These are phyloP conservation scores for Hortiboletus flavorubellus DNA, from an alignment of 768 basidiomycete genomes.

Conservation along the genomic window DNA sequence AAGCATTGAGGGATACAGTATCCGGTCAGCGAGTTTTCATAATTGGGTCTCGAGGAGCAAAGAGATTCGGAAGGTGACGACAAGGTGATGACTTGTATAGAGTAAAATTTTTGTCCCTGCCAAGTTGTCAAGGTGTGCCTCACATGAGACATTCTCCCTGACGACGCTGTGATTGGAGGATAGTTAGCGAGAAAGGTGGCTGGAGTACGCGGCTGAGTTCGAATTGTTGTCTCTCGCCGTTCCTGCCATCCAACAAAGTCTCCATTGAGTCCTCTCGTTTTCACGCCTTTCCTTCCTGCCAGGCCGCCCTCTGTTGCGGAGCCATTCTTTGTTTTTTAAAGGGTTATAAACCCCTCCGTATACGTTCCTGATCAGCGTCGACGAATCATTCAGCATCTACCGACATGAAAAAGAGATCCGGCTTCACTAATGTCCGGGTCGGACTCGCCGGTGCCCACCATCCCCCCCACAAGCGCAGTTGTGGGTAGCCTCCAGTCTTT, in stretches of 20 bases:
- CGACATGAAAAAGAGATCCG: conserved; percentile 29
- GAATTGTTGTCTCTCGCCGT: conserved; percentile 17
- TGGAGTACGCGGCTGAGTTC: conserved; percentile 25
- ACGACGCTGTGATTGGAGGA: too few species aligned
- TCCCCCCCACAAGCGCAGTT: conserved; percentile 23
- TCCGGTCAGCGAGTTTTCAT: conserved; percentile 62
- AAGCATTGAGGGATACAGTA: conserved; percentile 59
- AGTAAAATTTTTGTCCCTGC: background rate
- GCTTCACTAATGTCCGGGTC: conserved; percentile 23
- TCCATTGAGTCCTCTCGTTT: conserved; percentile 12
- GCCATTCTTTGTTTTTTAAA: conserved; percentile 24
- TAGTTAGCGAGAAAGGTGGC: conserved; percentile 2
- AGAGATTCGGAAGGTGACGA: conserved; percentile 20
- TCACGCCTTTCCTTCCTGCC: conserved; percentile 15
- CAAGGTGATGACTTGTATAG: background rate
- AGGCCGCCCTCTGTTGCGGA: conserved; percentile 26
- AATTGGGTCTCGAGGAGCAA: conserved; percentile 1
- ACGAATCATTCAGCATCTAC: background rate
- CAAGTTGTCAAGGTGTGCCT: background rate
- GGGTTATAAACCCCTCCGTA: conserved; percentile 4
- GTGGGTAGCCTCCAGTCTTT: conserved; percentile 10
- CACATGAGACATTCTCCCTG: background rate
- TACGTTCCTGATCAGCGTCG: conserved; percentile 3
- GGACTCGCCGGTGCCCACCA: conserved; percentile 22
- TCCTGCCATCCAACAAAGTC: background rate